A percentile compares a stretch with the other conserved stretches of the same genome.
phyloP scores from a whole-genome alignment of 805 yeast species.

The Sungouiozyma intestinalis region DNA sequence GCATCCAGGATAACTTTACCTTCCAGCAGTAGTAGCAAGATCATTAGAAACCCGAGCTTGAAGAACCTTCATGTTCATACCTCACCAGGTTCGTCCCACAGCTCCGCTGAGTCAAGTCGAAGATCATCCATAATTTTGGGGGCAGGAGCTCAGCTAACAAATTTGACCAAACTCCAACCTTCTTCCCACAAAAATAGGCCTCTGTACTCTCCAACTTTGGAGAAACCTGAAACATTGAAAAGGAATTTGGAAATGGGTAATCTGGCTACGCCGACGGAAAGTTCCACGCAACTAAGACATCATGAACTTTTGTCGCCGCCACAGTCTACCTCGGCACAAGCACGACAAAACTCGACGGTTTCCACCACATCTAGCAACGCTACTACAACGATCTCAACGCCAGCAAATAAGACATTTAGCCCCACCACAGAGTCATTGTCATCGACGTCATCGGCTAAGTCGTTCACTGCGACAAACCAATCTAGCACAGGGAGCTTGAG shows the following conservation, averaged over 20 bases:
- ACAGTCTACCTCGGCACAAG: not conserved
- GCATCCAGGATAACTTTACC: not conserved
- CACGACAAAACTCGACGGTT: not conserved
- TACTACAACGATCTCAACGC: not conserved
- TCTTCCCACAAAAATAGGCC: not conserved
- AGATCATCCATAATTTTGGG: not conserved
- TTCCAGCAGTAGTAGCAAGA: not conserved
- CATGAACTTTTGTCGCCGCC: not conserved
- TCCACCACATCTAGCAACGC: not conserved
- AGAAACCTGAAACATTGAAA: not conserved
- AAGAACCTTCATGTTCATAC: not conserved
- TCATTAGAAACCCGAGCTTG: not conserved
- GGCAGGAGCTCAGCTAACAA: not conserved
- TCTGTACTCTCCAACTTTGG: not conserved
- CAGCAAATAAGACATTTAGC: not conserved
- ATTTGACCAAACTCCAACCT: not conserved
- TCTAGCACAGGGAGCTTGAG: conserved; percentile 3
- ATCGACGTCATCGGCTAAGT: conserved; percentile 3
- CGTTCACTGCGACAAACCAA: not conserved
- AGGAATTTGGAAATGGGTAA: not conserved
- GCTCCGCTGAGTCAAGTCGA: not conserved
- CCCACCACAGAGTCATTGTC: not conserved
- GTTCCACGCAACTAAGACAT: not conserved
- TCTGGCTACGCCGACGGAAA: not conserved
- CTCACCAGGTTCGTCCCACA: not conserved